Percentiles rank a stretch among this genome's conserved stretches.
Evolutionary conservation across 768 basidiomycete species (phyloP).

Genomic region (Xerocomus brunneocitrinus): DNA sequence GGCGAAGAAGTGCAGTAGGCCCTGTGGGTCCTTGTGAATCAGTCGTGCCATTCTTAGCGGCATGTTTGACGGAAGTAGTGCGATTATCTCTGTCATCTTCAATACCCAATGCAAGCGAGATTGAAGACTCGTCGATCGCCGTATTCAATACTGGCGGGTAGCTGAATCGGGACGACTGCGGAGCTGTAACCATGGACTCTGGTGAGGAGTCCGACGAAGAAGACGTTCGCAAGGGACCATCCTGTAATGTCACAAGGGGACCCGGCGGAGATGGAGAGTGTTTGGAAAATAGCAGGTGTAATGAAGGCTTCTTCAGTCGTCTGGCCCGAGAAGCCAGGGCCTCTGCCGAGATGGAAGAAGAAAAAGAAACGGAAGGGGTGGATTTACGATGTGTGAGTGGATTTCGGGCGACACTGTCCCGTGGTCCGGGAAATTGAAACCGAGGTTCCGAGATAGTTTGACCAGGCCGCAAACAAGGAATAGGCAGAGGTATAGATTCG

Average conservation of each 20-base stretch:
- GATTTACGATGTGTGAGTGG: conserved; percentile 35
- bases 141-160: conserved; percentile 58
- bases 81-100: conserved; percentile 27
- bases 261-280: conserved; percentile 45
- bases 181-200: conserved; percentile 53
- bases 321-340: conserved; percentile 30
- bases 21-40: conserved; percentile 20
- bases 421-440: conserved; percentile 46
- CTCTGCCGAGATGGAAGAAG: conserved; percentile 31
- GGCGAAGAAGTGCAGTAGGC: conserved; percentile 1
- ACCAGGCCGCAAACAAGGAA: conserved; percentile 19
- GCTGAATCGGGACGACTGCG: conserved; percentile 43
- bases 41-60: conserved; percentile 6
- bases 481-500: conserved; percentile 27
- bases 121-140: conserved; percentile 53
- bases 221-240: conserved; percentile 22
- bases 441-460: conserved; percentile 15
- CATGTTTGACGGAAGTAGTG: conserved; percentile 9
- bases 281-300: conserved; percentile 66
- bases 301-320: conserved; percentile 61
- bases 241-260: conserved; percentile 11
- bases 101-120: conserved; percentile 34
- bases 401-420: conserved; percentile 28
- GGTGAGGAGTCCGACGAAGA: conserved; percentile 32
- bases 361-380: conserved; percentile 31